Conservation (phyloP, 2,329 filamentous ascomycete species). For the Colletotrichum godetiae region DNA sequence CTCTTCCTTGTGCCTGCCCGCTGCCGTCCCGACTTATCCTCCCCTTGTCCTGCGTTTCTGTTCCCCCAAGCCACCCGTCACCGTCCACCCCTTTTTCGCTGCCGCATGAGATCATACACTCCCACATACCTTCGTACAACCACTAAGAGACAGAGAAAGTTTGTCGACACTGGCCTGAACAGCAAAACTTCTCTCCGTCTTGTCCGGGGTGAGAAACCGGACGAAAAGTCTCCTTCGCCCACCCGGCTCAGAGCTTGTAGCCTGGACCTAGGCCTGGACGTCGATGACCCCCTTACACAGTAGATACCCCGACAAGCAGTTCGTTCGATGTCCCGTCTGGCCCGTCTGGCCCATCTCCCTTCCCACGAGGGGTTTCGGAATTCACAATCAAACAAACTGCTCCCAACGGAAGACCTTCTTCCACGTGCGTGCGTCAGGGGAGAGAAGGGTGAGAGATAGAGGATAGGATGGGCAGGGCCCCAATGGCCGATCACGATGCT, state of each 20-base stretch:
- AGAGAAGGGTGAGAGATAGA: background rate
- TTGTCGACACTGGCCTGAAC: background rate
- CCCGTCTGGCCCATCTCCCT: slow-evolving; percentile 13
- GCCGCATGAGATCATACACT: background rate
- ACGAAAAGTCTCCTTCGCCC: slow-evolving; percentile 31
- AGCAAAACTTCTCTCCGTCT: background rate
- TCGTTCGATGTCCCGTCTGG: slow-evolving; percentile 32
- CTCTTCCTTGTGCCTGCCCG: background rate
- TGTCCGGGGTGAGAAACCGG: slow-evolving; percentile 27
- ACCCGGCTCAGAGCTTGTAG: background rate
- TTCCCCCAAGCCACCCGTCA: background rate
- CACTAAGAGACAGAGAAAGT: background rate
- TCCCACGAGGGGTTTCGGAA: slow-evolving; percentile 20
- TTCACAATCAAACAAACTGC: background rate
- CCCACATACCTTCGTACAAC: background rate
- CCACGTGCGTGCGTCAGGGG: slow-evolving; percentile 3
- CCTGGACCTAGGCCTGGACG: background rate
- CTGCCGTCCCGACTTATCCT: background rate
- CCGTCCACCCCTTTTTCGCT: background rate
- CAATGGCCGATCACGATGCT: background rate
- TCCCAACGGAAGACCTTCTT: background rate
- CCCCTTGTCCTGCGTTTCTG: background rate
- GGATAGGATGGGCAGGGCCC: background rate
- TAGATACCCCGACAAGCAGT: background rate
- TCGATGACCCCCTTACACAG: background rate